Base-by-base conservation (phyloP, 306 rosid genomes). In the Psophocarpus tetragonolobus region DNA sequence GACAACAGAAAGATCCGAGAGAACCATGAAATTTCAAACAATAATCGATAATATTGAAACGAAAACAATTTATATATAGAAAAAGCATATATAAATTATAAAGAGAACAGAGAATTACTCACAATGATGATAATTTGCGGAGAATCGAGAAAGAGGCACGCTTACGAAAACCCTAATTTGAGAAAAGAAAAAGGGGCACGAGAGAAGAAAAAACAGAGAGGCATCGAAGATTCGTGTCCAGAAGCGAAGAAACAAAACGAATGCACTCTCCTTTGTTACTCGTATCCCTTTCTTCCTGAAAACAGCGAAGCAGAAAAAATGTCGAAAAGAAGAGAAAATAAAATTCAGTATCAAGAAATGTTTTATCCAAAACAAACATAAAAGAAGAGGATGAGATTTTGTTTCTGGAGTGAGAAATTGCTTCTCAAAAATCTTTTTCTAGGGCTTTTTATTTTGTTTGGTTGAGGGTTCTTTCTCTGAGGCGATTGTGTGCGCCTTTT, bases 141-240 rank as follows among this genome's bases (percentile, higher is more conserved):
- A 63, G 64, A 77, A 71, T 54, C 66, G 44, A 65, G 15, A 77
- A 18, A 60, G 53, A 75, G 57, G 73, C 30, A 77, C 44, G 57
- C 29, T 32, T 39, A 85, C 33, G n/a, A 87, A 89, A 92, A 90
- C 98, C 97, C 98, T 92, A 94, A 87, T 83, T 88, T 74, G 86
- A 89, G 70, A 84, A 82, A 35, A 82, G 68, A 81, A 88, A 86
- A 87, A 68, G 75, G 74, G 78, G 60, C 84, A 83, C 87, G 80
- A 84, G 89, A 75, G 80, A 76, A 71, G 80, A 74, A 62, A 76
- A 74, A 84, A 82, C 83, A 76, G 60, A 74, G 67, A 70, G 23
- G 82, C 82, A 51, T 81, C 23, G 58, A 75, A 42, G 23, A 58
- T 56, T 56, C 36, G 14, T 75, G 72, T 51, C 75, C 73, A 51